Conservation (phyloP, 345 rosid species). For the Salix koriyanagi region DNA sequence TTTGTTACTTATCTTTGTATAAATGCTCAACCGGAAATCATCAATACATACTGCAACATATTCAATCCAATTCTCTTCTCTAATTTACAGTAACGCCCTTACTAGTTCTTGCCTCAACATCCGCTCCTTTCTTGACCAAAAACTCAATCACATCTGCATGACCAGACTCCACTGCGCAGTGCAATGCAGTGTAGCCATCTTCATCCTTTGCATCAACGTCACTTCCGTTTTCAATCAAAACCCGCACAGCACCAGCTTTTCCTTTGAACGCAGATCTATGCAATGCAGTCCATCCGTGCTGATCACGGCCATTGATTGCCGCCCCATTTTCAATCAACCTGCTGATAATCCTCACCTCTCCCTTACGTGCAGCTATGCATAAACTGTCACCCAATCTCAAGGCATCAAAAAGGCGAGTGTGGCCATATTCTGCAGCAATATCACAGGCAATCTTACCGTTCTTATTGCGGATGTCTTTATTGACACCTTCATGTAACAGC, state of each 20-base stretch:
- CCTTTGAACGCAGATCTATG: constrained; percentile 66
- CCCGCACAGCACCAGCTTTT: constrained; percentile 29
- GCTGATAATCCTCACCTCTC: constrained; percentile 37
- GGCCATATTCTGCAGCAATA: constrained; percentile 49
- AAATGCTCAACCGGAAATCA: no score
- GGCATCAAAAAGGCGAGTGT: constrained; percentile 40
- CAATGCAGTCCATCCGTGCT: constrained; percentile 63
- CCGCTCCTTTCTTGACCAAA: constrained; percentile 53
- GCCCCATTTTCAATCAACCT: constrained; percentile 51
- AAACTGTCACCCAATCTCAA: constrained; percentile 50
- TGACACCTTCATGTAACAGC: constrained; percentile 47
- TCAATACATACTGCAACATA: no score
- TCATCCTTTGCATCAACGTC: constrained; percentile 52
- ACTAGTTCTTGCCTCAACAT: constrained; percentile 47
- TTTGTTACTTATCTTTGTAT: no score
- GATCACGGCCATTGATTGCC: constrained; percentile 43
- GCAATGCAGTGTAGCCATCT: constrained; percentile 64
- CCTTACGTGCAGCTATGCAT: constrained; percentile 48
- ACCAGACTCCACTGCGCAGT: constrained; percentile 59
- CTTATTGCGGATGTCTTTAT: constrained; percentile 43
- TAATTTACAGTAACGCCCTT: constrained; percentile 29
- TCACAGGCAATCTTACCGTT: constrained; percentile 45
- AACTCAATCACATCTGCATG: constrained; percentile 47
- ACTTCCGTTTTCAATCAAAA: constrained; percentile 47
- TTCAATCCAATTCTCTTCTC: no score